Conservation (phyloP, 176 grass and related monocot species). For the Saccharum spontaneum region DNA sequence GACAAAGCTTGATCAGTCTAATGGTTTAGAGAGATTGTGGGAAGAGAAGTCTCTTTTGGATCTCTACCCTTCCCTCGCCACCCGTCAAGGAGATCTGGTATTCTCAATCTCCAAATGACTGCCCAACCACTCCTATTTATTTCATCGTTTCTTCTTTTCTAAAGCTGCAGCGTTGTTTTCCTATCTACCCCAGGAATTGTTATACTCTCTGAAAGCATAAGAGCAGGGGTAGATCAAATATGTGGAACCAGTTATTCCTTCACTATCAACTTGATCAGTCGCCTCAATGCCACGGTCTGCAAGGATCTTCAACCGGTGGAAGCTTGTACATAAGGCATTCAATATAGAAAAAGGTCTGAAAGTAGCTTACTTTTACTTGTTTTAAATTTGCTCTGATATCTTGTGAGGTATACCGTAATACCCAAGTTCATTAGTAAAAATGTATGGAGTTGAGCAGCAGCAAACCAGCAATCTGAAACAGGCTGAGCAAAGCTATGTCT, state of each 20-base stretch:
- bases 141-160: not conserved
- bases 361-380: not conserved
- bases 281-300: not conserved
- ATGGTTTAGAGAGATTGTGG: constrained; percentile 40
- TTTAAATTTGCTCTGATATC: constrained; percentile 33
- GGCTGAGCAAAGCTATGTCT: not conserved
- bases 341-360: constrained; percentile 27
- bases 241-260: not conserved
- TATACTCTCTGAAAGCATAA: constrained; percentile 46
- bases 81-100: constrained; percentile 53
- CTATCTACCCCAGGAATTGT: constrained; percentile 38
- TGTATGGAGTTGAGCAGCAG: constrained; percentile 14
- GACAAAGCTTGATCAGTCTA: not conserved
- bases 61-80: constrained; percentile 34
- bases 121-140: not conserved
- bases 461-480: constrained; percentile 15
- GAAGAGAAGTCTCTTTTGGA: constrained; percentile 53
- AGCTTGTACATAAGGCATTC: constrained; percentile 42
- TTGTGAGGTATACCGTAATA: constrained; percentile 18
- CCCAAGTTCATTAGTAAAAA: constrained; percentile 31
- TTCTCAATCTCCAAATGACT: not conserved
- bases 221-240: constrained; percentile 9
- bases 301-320: constrained; percentile 27
- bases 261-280: not conserved
- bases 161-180: not conserved